Conservation (phyloP, 495 filamentous ascomycete species). For the Aspergillus affinis region DNA sequence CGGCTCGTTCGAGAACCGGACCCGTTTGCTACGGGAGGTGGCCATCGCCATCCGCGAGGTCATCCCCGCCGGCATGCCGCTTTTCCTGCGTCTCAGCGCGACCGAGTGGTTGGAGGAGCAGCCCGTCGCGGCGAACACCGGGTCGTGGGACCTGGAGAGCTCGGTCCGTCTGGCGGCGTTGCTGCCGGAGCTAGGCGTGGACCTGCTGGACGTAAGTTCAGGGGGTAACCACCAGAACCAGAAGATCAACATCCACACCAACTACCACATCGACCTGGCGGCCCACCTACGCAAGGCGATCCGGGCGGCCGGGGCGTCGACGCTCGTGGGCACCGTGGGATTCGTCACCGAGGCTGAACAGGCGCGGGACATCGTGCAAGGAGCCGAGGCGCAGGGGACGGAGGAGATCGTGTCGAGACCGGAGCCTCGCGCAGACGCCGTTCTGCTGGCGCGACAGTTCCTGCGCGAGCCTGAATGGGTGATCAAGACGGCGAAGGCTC, state of each 20-base stretch:
- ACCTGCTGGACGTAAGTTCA: slow-evolving; percentile 73
- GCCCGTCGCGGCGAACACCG: slow-evolving; percentile 39
- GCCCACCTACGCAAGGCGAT: slow-evolving; percentile 57
- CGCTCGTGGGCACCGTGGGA: slow-evolving; percentile 73
- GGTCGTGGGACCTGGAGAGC: slow-evolving; percentile 65
- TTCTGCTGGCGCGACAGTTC: slow-evolving; percentile 65
- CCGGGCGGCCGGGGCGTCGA: slow-evolving; percentile 49
- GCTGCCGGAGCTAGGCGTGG: slow-evolving; percentile 64
- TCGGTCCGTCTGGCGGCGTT: slow-evolving; percentile 62
- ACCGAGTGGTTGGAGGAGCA: slow-evolving; percentile 71
- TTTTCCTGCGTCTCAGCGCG: slow-evolving; percentile 68
- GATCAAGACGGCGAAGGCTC: slow-evolving; percentile 54
- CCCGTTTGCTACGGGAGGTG: slow-evolving; percentile 55
- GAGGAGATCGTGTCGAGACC: slow-evolving; percentile 30
- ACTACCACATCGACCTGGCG: slow-evolving; percentile 67
- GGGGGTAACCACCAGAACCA: slow-evolving; percentile 64
- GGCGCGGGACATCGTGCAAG: slow-evolving; percentile 58
- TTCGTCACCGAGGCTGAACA: slow-evolving; percentile 62
- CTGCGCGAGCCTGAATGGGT: slow-evolving; percentile 69
- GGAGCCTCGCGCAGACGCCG: slow-evolving; percentile 57
- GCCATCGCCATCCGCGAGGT: slow-evolving; percentile 51
- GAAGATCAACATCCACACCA: slow-evolving; percentile 51
- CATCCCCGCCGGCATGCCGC: slow-evolving; percentile 61
- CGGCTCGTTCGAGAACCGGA: slow-evolving; percentile 56
- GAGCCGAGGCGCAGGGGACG: slow-evolving; percentile 46